Base-by-base conservation (phyloP, 2,329 filamentous ascomycete genomes). In the Ceratocystis ficicola region DNA sequence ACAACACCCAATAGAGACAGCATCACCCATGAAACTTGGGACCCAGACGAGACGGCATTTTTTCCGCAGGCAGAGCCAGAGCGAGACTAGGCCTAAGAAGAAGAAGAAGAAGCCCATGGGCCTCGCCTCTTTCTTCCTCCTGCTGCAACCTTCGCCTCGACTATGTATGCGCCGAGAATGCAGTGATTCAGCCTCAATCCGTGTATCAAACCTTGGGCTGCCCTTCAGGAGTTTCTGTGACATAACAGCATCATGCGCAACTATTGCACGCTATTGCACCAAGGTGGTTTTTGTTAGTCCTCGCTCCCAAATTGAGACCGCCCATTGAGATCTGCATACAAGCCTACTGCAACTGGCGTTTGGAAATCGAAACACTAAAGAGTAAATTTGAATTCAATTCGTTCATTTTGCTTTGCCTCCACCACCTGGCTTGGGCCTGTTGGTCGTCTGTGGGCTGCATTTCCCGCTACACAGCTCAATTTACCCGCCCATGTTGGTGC, bases 311-410 rank as follows among this genome's bases (percentile, higher is more conserved):
- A 41, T 41, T 41, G 36, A 41, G 36, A 41, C 36, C 28, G 5
- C 25, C 20, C 55, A 59, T 59, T 59, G 55, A 30, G 55, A 59
- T 59, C 55, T 59, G 15, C 55, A 36, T 30, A 30, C 6, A 30
- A 7, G 10, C 55, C n/a, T 59, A 59, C 55, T 59, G 55, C 28
- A 36, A 30, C 55, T 20, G 55, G 55, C 6, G 55, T 59, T 59
- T 59, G 28, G 5, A 36, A 36, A n/a, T 59, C 28, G 55, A 59
- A 59, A 59, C 52, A 30, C 25, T 30, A 8, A n/a, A 20, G 7
- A 36, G 25, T 17, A 30, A 30, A 59, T 28, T 17, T 59, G 52
- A 15, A 32, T 8, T 52, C n/a, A 4, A 12, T 52, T 20, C 48
- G n/a, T 50, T 22, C 22, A 20, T 20, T 20, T 22, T 50, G 48